Base-by-base conservation (phyloP, 768 basidiomycete species). In the Pisolithus marmoratus region DNA sequence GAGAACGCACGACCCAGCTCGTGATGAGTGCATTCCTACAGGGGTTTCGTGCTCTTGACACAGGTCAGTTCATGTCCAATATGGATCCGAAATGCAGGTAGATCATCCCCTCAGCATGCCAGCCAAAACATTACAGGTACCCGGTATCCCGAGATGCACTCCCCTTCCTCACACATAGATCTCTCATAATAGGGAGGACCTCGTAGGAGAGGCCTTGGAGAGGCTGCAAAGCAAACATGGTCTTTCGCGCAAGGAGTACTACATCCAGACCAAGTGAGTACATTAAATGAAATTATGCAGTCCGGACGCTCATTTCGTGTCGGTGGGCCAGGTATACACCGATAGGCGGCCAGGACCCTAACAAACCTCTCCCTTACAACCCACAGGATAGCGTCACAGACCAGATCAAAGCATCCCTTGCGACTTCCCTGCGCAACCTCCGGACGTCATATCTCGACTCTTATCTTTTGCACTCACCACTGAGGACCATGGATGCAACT, bases 21-120 rank as follows among this genome's bases (percentile, higher is more conserved):
- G 89, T 92, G 19, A 69, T 85, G 46, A 76, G 73, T 50, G 91
- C 91, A 9, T 80, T 92, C 50, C 67, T 85, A 37, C 77, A 80
- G 56, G 90, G 91, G 5, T 93, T 92, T 63, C 72, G 83, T 43
- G 89, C 85, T 4, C 82, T 93, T 26, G 91, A 94, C 60, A 91
- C 88, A n/a, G 89, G 88, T 77, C 66, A 55, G 73, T 67, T 63
- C 34, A 41, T 46, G 15, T 48, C 49, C 38, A 47, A 12, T 17
- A 26, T 14, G 19, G 9, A 45, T 8, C 11, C 9, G 9, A 14
- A 19, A 20, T 17, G 4, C 43, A 17, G 17, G 8, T 17, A 26
- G 22, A 26, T 15, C 23, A 22, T 29, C 27, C 22, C 22, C 26
- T 36, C 53, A 82, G 84, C 85, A 23, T 81, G 83, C 55, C 85